A percentile compares a stretch with the other conserved stretches of the same genome.
Conservation (phyloP, 2,329 filamentous ascomycete species). For the Trichoderma guizhouense region DNA sequence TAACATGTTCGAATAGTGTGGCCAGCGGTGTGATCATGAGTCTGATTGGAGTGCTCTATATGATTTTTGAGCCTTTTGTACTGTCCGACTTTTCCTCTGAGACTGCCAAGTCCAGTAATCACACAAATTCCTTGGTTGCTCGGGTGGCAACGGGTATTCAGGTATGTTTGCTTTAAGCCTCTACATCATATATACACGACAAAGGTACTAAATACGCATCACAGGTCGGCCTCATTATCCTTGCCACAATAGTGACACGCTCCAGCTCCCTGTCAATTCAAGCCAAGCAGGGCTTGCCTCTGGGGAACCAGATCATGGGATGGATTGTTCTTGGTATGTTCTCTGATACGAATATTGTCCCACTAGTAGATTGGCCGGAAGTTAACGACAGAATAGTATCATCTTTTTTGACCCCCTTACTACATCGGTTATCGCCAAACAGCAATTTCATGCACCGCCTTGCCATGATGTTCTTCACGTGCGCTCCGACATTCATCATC, state of each 20-base stretch:
- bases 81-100: conserved; percentile 42
- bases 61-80: conserved; percentile 69
- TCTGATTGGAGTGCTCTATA: conserved; percentile 69
- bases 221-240: conserved; percentile 69
- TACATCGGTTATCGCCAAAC: conserved; percentile 77
- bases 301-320: conserved; percentile 82
- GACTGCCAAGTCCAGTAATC: conserved; percentile 21
- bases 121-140: conserved; percentile 44
- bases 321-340: conserved; percentile 72
- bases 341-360: background rate
- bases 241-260: conserved; percentile 81
- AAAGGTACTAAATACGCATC: background rate
- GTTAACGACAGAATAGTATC: conserved; percentile 47
- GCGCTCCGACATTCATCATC: conserved; percentile 90
- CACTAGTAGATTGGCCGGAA: conserved; percentile 17
- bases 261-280: conserved; percentile 84
- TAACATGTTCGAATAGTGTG: conserved; percentile 47
- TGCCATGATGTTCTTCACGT: conserved; percentile 85
- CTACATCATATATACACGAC: background rate
- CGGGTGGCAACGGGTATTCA: conserved; percentile 64
- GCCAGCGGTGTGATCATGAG: conserved; percentile 77
- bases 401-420: conserved; percentile 74
- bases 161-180: conserved; percentile 36
- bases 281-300: conserved; percentile 77
- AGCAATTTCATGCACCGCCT: conserved; percentile 87